A percentile compares a stretch with the other conserved stretches of the same genome.
Conservation (phyloP, 805 yeast genomes). For the Kluyveromyces starmeri region DNA sequence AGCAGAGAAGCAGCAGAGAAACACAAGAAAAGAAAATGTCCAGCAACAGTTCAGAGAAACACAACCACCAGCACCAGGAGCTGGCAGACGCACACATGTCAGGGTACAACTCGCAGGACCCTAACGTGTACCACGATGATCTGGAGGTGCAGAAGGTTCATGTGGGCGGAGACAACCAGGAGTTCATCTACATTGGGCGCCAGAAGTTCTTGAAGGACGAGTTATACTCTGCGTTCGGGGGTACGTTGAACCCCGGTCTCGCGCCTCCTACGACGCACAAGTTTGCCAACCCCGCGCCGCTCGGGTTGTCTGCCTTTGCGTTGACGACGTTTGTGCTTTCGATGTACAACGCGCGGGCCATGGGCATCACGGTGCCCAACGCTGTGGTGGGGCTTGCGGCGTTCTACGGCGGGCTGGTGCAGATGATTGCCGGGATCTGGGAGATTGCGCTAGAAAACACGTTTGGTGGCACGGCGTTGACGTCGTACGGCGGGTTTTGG, state of each 20-base stretch:
- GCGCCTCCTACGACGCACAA: constrained; percentile 48
- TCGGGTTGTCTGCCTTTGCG: constrained; percentile 55
- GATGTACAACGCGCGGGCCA: constrained; percentile 45
- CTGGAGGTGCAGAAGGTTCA: constrained; percentile 22
- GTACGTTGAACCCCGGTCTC: constrained; percentile 68
- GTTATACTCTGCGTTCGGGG: constrained; percentile 65
- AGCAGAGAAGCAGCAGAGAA: not conserved
- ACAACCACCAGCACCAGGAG: constrained; percentile 5
- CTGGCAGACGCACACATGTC: not conserved
- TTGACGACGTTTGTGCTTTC: constrained; percentile 54
- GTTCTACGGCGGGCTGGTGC: constrained; percentile 59
- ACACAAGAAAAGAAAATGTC: not conserved
- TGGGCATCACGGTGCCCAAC: constrained; percentile 42
- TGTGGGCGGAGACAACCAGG: constrained; percentile 42
- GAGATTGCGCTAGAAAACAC: constrained; percentile 56
- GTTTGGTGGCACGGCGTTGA: constrained; percentile 57
- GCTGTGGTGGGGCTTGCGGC: constrained; percentile 49
- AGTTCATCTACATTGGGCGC: constrained; percentile 62
- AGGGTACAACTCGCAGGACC: constrained; percentile 1
- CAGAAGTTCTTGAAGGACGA: constrained; percentile 58
- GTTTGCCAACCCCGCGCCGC: constrained; percentile 59
- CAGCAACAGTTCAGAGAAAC: constrained; percentile 1
- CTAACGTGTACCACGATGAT: constrained; percentile 3
- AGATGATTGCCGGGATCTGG: constrained; percentile 58
- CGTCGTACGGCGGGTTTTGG: constrained; percentile 67